phyloP scores from a whole-genome alignment of 176 grass and related monocot species.

The Rhynchospora pubera region DNA sequence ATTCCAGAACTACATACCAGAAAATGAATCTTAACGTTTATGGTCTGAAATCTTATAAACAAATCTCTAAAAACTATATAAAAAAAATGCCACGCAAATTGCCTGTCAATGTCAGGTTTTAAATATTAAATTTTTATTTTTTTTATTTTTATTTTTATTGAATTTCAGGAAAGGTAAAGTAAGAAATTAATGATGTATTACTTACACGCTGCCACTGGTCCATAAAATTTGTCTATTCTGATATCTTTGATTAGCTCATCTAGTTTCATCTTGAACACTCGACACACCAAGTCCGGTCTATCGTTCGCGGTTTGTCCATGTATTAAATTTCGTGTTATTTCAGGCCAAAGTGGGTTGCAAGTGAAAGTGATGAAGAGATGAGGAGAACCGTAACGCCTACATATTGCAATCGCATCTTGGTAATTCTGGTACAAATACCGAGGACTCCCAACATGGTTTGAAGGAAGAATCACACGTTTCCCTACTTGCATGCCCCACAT shows the following conservation, averaged over 20 bases:
- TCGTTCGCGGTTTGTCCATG: constrained; percentile 13
- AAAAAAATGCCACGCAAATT: no score
- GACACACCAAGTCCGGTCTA: neutral
- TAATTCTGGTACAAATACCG: constrained; percentile 9
- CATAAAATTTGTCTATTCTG: neutral
- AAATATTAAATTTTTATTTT: no score
- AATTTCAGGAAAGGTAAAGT: no score
- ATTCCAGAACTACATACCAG: no score
- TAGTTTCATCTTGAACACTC: constrained; percentile 23
- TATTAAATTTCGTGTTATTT: constrained; percentile 13
- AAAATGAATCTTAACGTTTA: no score
- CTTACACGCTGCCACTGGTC: neutral
- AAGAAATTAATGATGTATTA: neutral
- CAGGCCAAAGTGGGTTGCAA: constrained; percentile 27
- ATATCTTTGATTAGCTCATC: constrained; percentile 20
- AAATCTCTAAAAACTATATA: no score
- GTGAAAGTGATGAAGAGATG: constrained; percentile 30
- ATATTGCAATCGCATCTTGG: constrained; percentile 34
- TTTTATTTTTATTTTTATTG: no score
- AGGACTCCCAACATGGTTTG: constrained; percentile 7
- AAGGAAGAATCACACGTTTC: constrained; percentile 16
- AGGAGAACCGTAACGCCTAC: neutral
- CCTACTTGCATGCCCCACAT: constrained; percentile 5
- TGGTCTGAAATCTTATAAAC: no score
- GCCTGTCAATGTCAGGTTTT: no score